These are phyloP conservation scores for Evernia prunastri DNA, from an alignment of 495 filamentous ascomycete genomes.

Conservation along the genomic window DNA sequence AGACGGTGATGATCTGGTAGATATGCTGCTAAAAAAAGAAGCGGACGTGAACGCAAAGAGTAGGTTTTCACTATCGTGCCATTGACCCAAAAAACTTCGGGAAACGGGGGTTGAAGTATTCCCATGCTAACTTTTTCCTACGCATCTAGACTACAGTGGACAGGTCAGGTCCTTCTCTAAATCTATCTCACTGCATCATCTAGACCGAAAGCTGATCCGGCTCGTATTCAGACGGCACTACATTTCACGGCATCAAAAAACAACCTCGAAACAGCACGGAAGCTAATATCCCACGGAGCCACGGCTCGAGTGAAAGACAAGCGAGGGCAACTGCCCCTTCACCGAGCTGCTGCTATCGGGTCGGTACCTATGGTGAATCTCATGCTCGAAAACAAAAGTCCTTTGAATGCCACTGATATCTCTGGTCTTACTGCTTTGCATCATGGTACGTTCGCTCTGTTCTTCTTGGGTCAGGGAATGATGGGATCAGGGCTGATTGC, in stretches of 20 bases:
- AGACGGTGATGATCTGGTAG: conserved; percentile 46
- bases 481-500: background rate
- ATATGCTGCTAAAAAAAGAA: conserved; percentile 69
- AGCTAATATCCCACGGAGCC: conserved; percentile 66
- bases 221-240: conserved; percentile 60
- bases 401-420: conserved; percentile 79
- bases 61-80: conserved; percentile 28
- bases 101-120: background rate
- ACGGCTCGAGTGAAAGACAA: conserved; percentile 80
- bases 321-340: conserved; percentile 77
- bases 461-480: background rate
- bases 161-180: conserved; percentile 3
- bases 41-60: conserved; percentile 81
- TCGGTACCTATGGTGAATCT: conserved; percentile 77
- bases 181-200: background rate
- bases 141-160: conserved; percentile 8
- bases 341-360: conserved; percentile 86
- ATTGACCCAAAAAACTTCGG: background rate
- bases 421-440: conserved; percentile 84
- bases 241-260: conserved; percentile 89
- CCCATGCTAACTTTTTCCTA: background rate
- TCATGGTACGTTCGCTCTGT: conserved; percentile 47
- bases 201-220: background rate
- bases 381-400: conserved; percentile 66
- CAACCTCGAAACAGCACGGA: conserved; percentile 73